Conservation (phyloP, 768 basidiomycete genomes). For the Boletus sp. region DNA sequence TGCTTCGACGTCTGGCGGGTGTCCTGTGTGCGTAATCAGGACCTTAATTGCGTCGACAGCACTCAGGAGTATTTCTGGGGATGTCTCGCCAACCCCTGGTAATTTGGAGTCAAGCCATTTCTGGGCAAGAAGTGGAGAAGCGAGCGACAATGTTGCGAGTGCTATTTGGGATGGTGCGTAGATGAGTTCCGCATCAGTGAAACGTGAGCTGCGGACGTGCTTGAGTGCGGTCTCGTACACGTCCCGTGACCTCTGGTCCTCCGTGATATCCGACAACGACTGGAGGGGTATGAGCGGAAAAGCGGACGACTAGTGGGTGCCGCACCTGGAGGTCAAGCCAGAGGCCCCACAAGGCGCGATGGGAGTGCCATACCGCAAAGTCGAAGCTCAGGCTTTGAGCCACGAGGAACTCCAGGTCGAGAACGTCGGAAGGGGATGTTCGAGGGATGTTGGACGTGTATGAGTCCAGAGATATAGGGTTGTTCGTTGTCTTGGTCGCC, state of each 20-base stretch:
- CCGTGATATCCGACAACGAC: slow-evolving; percentile 53
- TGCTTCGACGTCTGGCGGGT: slow-evolving; percentile 70
- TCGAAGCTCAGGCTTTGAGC: slow-evolving; percentile 94
- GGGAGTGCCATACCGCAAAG: slow-evolving; percentile 90
- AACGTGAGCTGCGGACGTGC: slow-evolving; percentile 72
- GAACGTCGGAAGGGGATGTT: slow-evolving; percentile 76
- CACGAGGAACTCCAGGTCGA: slow-evolving; percentile 93
- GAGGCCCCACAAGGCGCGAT: slow-evolving; percentile 84
- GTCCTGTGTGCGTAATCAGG: slow-evolving; percentile 52
- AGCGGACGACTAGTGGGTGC: background rate
- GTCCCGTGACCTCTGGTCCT: slow-evolving; percentile 45
- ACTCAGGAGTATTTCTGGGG: slow-evolving; percentile 24
- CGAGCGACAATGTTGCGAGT: slow-evolving; percentile 69
- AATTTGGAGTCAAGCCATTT: slow-evolving; percentile 56
- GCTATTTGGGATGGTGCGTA: slow-evolving; percentile 95
- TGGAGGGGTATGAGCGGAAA: slow-evolving; percentile 28
- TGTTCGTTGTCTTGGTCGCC: slow-evolving; percentile 96
- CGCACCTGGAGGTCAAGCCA: slow-evolving; percentile 84
- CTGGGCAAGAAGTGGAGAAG: slow-evolving; percentile 53
- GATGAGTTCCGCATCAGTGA: slow-evolving; percentile 89
- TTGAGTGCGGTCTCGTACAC: slow-evolving; percentile 64
- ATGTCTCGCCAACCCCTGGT: slow-evolving; percentile 5
- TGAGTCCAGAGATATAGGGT: slow-evolving; percentile 80
- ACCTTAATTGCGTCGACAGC: slow-evolving; percentile 46
- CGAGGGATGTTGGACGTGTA: slow-evolving; percentile 84